A percentile compares a stretch with the other conserved stretches of the same genome.
Conservation (phyloP, 257 asterid genomes). For the Henckelia pumila region DNA sequence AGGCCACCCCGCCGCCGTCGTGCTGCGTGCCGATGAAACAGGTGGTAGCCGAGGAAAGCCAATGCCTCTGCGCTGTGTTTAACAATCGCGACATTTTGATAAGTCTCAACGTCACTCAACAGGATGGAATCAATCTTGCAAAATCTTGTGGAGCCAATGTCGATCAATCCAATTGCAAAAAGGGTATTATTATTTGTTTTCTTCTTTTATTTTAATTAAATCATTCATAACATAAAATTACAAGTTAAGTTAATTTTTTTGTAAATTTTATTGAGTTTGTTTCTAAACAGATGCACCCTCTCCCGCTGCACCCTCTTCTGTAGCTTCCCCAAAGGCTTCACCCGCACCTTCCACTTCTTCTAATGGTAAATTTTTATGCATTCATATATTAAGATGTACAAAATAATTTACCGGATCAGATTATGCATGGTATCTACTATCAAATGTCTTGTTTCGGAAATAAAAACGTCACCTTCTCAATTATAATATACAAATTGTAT, state of each 20-base stretch:
- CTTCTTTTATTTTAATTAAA: background rate
- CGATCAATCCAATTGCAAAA: slow-evolving; percentile 35
- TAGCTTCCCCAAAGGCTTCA: slow-evolving; percentile 14
- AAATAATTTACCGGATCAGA: too few species aligned
- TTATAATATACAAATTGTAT: too few species aligned
- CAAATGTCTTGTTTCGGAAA: too few species aligned
- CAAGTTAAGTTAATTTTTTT: too few species aligned
- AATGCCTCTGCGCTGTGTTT: slow-evolving; percentile 44
- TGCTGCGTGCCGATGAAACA: slow-evolving; percentile 44
- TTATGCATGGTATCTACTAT: too few species aligned
- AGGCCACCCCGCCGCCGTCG: slow-evolving; percentile 26
- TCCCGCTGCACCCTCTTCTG: background rate
- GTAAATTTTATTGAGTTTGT: too few species aligned
- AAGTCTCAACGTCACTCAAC: slow-evolving; percentile 33
- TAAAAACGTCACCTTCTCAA: too few species aligned
- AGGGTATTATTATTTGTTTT: slow-evolving; percentile 3
- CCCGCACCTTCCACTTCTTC: slow-evolving; percentile 17
- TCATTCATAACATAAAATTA: too few species aligned
- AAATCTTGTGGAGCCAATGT: slow-evolving; percentile 41
- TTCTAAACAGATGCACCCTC: too few species aligned
- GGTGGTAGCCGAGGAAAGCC: slow-evolving; percentile 22
- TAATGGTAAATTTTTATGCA: slow-evolving; percentile 8
- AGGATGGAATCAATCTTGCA: slow-evolving; percentile 36
- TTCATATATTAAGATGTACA: too few species aligned
- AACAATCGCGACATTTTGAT: slow-evolving; percentile 29